These are phyloP conservation scores for Artemisia argyi DNA, from an alignment of 129 eudicot genomes.

Conservation along the genomic window DNA sequence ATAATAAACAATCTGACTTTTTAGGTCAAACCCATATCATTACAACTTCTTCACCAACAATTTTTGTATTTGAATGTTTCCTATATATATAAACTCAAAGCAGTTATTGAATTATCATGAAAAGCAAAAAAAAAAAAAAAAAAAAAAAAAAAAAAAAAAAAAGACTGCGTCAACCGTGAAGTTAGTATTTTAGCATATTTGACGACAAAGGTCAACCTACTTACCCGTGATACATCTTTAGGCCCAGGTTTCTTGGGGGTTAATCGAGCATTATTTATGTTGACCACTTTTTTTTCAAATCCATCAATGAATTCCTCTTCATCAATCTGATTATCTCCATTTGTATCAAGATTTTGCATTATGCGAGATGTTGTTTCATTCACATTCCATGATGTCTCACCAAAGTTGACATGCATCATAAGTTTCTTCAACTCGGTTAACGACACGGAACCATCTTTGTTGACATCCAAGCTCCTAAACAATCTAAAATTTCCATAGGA, in stretches of 20 bases:
- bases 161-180: not conserved
- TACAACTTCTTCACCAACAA: not conserved
- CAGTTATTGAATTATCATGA: not conserved
- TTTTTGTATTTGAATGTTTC: not conserved
- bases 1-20: constrained; percentile 3
- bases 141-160: not conserved
- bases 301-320: constrained; percentile 65
- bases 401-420: constrained; percentile 43
- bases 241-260: constrained; percentile 32
- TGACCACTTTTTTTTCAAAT: constrained; percentile 44
- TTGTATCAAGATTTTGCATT: constrained; percentile 61
- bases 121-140: not conserved
- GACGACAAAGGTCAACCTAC: constrained; percentile 6
- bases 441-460: constrained; percentile 50
- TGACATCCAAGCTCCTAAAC: constrained; percentile 51
- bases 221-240: constrained; percentile 44
- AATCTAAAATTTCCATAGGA: constrained; percentile 34
- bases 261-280: constrained; percentile 21
- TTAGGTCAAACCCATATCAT: not conserved
- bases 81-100: not conserved
- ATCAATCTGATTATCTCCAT: constrained; percentile 48
- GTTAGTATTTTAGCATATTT: not conserved
- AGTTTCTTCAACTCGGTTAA: constrained; percentile 46
- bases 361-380: constrained; percentile 53
- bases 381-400: constrained; percentile 44